A percentile compares a stretch with the other conserved stretches of the same genome.
Evolutionary conservation across 2,329 filamentous ascomycete genomes (phyloP).

Genomic region (Coniochaeta hoffmannii): DNA sequence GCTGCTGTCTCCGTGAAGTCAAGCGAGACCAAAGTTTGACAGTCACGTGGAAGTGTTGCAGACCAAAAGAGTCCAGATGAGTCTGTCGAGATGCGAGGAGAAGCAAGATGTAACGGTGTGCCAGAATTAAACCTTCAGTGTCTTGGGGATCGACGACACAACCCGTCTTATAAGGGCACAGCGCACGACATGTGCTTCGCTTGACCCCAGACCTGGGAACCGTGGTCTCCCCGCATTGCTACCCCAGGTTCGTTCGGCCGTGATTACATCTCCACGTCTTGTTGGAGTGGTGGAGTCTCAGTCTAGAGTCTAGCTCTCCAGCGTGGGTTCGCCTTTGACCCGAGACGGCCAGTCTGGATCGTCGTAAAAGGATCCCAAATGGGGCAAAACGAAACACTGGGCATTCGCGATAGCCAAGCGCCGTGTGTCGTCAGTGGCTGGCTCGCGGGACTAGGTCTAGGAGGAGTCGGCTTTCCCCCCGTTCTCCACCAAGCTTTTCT

Average conservation of each 20-base stretch:
- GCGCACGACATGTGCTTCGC: background rate
- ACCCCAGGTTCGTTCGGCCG: background rate
- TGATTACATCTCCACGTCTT: background rate
- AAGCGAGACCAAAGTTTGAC: background rate
- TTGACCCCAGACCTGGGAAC: background rate
- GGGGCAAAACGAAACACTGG: background rate
- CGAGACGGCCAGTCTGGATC: background rate
- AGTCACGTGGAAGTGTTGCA: background rate
- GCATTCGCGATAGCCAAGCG: background rate
- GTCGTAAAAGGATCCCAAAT: background rate
- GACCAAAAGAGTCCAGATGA: background rate
- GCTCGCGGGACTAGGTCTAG: too few relatives aligned
- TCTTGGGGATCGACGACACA: background rate
- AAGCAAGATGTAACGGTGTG: background rate
- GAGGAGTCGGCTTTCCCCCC: too few relatives aligned
- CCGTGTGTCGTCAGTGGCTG: background rate
- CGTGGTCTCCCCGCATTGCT: background rate
- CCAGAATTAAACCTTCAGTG: background rate
- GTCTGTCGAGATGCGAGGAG: background rate
- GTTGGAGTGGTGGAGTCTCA: background rate
- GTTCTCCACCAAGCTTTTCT: background rate
- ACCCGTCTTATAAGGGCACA: background rate
- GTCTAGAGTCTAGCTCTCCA: too few relatives aligned
- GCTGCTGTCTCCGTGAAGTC: background rate
- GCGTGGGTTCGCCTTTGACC: too few relatives aligned